Percentiles rank a stretch among this genome's conserved stretches.
Evolutionary conservation across 139 green algal genomes (phyloP).

Genomic region (Ulvella scutata): DNA sequence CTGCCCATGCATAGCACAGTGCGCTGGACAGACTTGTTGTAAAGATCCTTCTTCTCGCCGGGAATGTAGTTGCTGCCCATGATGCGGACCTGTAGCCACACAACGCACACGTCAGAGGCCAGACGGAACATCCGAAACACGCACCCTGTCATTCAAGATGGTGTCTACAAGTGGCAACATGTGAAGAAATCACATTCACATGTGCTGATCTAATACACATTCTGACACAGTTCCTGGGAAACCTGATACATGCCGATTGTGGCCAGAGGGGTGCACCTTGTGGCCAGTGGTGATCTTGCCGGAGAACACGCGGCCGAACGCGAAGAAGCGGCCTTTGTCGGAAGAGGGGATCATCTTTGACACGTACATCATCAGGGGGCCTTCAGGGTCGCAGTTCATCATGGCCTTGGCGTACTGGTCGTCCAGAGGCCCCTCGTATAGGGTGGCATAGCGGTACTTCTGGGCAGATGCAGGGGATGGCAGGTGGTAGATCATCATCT

Average conservation of each 20-base stretch:
- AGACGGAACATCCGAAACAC: too few relatives aligned
- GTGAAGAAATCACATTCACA: too few relatives aligned
- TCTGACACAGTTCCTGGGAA: too few relatives aligned
- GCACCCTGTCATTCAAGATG: too few relatives aligned
- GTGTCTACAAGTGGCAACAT: too few relatives aligned
- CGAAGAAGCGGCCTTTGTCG: conserved; percentile 98
- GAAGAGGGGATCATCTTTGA: conserved; percentile 98
- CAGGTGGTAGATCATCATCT: conserved; percentile 98
- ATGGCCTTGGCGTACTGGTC: conserved; percentile 86
- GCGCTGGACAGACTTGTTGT: conserved; percentile 95
- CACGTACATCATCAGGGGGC: conserved; percentile 97
- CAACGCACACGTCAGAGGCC: too few relatives aligned
- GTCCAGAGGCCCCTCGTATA: conserved; percentile 97
- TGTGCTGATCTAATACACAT: too few relatives aligned
- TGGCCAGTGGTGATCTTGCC: conserved; percentile 76
- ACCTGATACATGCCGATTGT: too few relatives aligned
- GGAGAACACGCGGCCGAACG: conserved; percentile 95
- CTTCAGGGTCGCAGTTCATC: conserved; percentile 86
- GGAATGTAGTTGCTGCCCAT: conserved; percentile 97
- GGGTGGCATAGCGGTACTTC: conserved; percentile 90
- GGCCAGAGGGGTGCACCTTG: conserved; percentile 65
- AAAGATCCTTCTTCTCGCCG: conserved; percentile 98
- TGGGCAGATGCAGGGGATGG: conserved; percentile 70
- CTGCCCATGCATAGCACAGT: conserved; percentile 99
- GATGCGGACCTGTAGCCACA: conserved; percentile 79